Evolutionary conservation across 2,329 filamentous ascomycete species (phyloP).

Genomic region (Arthrinium phaeospermum): DNA sequence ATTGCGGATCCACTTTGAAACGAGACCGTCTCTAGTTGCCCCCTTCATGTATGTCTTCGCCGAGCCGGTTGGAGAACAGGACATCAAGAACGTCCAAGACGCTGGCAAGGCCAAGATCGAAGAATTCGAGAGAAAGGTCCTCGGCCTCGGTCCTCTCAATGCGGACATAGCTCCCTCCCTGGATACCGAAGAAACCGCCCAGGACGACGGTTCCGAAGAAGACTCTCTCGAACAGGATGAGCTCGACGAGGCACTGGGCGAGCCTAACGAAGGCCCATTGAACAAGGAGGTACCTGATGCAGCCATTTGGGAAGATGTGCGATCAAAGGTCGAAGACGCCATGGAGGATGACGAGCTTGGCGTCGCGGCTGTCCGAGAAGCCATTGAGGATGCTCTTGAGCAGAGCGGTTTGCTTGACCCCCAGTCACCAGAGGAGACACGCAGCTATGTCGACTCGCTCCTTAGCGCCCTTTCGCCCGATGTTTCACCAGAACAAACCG

Average conservation of each 20-base stretch:
- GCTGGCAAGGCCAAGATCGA: slow-evolving; percentile 68
- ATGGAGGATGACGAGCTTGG: slow-evolving; percentile 64
- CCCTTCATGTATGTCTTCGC: slow-evolving; percentile 89
- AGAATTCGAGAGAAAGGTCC: slow-evolving; percentile 69
- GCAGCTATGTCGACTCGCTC: slow-evolving; percentile 55
- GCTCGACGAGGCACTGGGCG: slow-evolving; percentile 29
- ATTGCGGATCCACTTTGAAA: slow-evolving; percentile 82
- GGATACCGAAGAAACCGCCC: slow-evolving; percentile 33
- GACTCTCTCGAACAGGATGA: slow-evolving; percentile 25
- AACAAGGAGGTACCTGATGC: slow-evolving; percentile 38
- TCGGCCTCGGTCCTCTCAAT: slow-evolving; percentile 52
- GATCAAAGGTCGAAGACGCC: slow-evolving; percentile 59
- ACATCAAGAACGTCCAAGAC: slow-evolving; percentile 77
- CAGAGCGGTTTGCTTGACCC: slow-evolving; percentile 58
- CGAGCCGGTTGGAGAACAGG: slow-evolving; percentile 76
- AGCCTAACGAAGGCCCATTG: slow-evolving; percentile 27
- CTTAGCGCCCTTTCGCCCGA: slow-evolving; percentile 51
- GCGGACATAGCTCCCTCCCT: slow-evolving; percentile 28
- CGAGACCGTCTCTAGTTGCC: slow-evolving; percentile 57
- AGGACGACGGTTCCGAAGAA: slow-evolving; percentile 36
- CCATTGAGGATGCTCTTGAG: slow-evolving; percentile 60
- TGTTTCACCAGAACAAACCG: slow-evolving; percentile 20
- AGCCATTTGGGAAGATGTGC: slow-evolving; percentile 59
- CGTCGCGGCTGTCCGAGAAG: slow-evolving; percentile 56
- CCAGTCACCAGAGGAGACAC: slow-evolving; percentile 51